Percentiles rank a stretch among this genome's conserved stretches.
Conservation (phyloP, 768 basidiomycete genomes). For the Crepidotus variabilis region DNA sequence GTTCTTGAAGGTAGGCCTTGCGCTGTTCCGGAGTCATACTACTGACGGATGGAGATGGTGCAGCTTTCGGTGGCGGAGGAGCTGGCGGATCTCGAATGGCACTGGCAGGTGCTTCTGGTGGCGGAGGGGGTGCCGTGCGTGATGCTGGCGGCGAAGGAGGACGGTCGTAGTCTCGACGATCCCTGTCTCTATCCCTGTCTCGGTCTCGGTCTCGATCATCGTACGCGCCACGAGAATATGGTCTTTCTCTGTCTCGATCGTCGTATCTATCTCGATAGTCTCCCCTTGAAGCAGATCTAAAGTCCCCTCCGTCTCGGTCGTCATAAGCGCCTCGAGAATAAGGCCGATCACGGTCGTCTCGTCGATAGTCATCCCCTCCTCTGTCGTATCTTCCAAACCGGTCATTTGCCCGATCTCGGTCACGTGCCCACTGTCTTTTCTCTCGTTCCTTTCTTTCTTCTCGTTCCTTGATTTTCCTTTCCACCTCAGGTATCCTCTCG, state of each 20-base stretch:
- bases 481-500: constrained; percentile 87
- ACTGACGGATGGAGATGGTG: constrained; percentile 60
- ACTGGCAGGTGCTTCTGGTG: constrained; percentile 47
- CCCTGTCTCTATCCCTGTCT: constrained; percentile 10
- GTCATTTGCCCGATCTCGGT: constrained; percentile 83
- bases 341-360: constrained; percentile 51
- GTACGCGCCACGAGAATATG: constrained; percentile 14
- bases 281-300: constrained; percentile 19
- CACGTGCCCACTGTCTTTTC: constrained; percentile 71
- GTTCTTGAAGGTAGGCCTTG: constrained; percentile 67
- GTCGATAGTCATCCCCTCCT: constrained; percentile 37
- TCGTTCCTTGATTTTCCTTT: constrained; percentile 74
- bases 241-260: constrained; percentile 24
- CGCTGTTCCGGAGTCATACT: constrained; percentile 86
- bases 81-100: constrained; percentile 43
- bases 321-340: constrained; percentile 52
- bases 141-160: constrained; percentile 45
- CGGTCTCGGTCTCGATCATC: constrained; percentile 15
- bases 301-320: constrained; percentile 22
- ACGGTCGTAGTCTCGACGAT: constrained; percentile 39
- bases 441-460: constrained; percentile 77
- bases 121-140: constrained; percentile 45
- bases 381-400: constrained; percentile 66
- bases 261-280: constrained; percentile 15
- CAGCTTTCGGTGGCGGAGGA: constrained; percentile 37